These are phyloP conservation scores for Pichia sp. DNA, from an alignment of 1,139 yeast species.

Conservation along the genomic window DNA sequence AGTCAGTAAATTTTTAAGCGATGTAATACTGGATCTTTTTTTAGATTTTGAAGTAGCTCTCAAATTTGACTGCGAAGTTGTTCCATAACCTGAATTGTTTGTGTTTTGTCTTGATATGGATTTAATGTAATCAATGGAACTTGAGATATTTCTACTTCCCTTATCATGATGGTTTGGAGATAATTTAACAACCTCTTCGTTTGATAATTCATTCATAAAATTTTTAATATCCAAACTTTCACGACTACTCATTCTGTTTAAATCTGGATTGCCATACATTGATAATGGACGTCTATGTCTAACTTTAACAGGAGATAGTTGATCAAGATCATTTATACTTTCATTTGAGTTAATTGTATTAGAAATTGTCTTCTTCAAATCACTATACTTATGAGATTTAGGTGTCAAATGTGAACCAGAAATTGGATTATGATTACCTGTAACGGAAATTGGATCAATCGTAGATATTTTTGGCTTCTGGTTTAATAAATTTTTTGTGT, in stretches of 20 bases:
- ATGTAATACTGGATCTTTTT: slow-evolving; percentile 39
- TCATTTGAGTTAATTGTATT: slow-evolving; percentile 1
- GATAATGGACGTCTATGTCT: slow-evolving; percentile 14
- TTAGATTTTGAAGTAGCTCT: slow-evolving; percentile 10
- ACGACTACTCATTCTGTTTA: slow-evolving; percentile 4
- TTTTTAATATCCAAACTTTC: slow-evolving; percentile 13
- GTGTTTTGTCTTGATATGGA: slow-evolving; percentile 39
- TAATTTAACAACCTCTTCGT: slow-evolving; percentile 30
- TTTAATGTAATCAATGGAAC: slow-evolving; percentile 55
- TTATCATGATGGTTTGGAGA: slow-evolving; percentile 31
- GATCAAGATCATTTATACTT: not conserved
- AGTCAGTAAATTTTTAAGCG: slow-evolving; percentile 40
- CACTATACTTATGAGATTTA: slow-evolving; percentile 4
- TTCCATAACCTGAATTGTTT: slow-evolving; percentile 22
- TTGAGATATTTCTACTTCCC: slow-evolving; percentile 33
- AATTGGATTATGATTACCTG: too few relatives aligned
- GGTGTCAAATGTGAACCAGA: not conserved
- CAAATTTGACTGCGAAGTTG: not conserved
- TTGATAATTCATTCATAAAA: slow-evolving; percentile 30
- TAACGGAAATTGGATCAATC: too few relatives aligned
- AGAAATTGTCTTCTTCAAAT: slow-evolving; percentile 3
- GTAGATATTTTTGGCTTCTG: not conserved
- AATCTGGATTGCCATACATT: slow-evolving; percentile 10
- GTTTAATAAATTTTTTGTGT: too few relatives aligned
- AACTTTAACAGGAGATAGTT: not conserved